A percentile compares a stretch with the other conserved stretches of the same genome.
These are phyloP conservation scores for Neopestalotiopsis sp. DNA, from an alignment of 2,329 filamentous ascomycete species.

Conservation along the genomic window DNA sequence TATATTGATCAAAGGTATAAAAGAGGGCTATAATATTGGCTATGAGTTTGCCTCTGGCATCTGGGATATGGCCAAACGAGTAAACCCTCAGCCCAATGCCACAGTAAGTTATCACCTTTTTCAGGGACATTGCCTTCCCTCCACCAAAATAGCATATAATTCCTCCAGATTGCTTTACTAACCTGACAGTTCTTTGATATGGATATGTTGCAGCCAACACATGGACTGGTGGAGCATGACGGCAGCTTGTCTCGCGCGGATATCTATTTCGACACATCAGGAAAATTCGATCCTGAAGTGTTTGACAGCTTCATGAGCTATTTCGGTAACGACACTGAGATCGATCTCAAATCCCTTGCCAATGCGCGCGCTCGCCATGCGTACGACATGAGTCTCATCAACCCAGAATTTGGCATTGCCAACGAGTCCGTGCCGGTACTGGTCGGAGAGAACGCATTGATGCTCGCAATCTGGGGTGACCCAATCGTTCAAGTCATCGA, in stretches of 20 bases:
- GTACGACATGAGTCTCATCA: not conserved
- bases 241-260: not conserved
- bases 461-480: not conserved
- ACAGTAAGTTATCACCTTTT: too few relatives aligned
- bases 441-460: not conserved
- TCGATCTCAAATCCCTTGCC: not conserved
- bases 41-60: not conserved
- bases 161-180: not conserved
- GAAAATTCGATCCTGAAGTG: not conserved
- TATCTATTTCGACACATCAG: not conserved
- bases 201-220: not conserved
- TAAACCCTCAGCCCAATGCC: not conserved
- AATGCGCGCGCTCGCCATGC: not conserved
- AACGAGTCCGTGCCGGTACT: not conserved
- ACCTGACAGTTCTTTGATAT: not conserved
- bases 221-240: not conserved
- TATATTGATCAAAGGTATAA: not conserved
- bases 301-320: not conserved
- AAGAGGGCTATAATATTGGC: not conserved
- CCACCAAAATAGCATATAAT: not conserved
- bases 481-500: not conserved
- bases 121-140: not conserved
- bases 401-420: not conserved
- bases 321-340: not conserved
- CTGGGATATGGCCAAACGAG: not conserved